Conservation (phyloP, 2,329 filamentous ascomycete genomes). For the Colletotrichum sp. region DNA sequence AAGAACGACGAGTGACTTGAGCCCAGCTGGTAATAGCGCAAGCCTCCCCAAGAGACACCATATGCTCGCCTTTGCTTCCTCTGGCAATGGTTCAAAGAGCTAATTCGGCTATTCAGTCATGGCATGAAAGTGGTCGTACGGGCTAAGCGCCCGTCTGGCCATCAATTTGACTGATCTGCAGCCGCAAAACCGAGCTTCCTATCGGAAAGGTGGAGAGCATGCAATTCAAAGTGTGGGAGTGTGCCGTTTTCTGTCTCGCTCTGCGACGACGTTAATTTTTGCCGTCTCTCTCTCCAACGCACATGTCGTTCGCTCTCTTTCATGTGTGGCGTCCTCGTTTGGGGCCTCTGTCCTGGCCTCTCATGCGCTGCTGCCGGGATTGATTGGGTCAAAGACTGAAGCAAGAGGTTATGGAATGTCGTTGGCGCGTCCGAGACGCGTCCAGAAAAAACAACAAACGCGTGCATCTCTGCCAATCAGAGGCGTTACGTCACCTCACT, state of each 20-base stretch:
- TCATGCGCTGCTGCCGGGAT: not conserved
- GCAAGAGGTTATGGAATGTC: slow-evolving; percentile 9
- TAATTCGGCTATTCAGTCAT: not conserved
- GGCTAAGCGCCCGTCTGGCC: slow-evolving; percentile 12
- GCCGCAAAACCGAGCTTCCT: slow-evolving; percentile 6
- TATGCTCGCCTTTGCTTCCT: not conserved
- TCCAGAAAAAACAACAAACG: slow-evolving; percentile 20
- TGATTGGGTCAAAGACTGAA: not conserved
- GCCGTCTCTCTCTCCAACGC: not conserved
- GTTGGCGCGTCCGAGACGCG: slow-evolving; percentile 14
- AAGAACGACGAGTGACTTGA: not conserved
- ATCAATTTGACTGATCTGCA: slow-evolving; percentile 12
- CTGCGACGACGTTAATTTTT: not conserved
- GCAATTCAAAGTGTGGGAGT: not conserved
- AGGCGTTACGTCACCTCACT: not conserved
- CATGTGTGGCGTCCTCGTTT: not conserved
- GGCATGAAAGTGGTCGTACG: not conserved
- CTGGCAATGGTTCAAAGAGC: not conserved
- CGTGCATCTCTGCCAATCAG: slow-evolving; percentile 7
- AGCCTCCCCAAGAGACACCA: not conserved
- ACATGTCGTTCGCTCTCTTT: not conserved
- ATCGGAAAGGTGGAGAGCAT: not conserved
- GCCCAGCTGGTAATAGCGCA: not conserved
- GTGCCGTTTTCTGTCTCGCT: not conserved
- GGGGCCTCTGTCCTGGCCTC: slow-evolving; percentile 4